Conservation (phyloP, 169 alveolate species). For the Plasmodium sp. region DNA sequence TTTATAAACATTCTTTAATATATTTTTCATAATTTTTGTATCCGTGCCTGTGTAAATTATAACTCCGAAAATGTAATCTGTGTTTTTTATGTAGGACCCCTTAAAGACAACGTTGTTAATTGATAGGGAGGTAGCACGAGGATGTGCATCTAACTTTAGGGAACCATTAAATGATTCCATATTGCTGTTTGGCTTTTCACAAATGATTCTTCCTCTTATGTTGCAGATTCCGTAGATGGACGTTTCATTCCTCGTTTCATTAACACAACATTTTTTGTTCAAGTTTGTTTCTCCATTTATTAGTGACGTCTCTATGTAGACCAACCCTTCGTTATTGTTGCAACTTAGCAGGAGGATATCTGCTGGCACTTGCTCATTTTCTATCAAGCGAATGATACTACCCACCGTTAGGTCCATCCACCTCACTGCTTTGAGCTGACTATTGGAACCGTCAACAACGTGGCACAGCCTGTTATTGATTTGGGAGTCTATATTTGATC, state of each 20-base stretch:
- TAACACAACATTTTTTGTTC: conserved; percentile 80
- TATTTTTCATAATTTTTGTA: conserved; percentile 84
- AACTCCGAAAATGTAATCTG: conserved; percentile 83
- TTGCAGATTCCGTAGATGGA: conserved; percentile 81
- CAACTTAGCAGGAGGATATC: conserved; percentile 80
- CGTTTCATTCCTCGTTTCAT: conserved; percentile 81
- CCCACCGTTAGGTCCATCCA: conserved; percentile 83
- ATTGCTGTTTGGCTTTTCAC: conserved; percentile 85
- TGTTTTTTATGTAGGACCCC: conserved; percentile 83
- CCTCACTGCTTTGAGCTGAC: conserved; percentile 77
- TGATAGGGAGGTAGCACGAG: conserved; percentile 81
- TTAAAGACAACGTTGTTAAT: conserved; percentile 82
- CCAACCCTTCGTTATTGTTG: conserved; percentile 83
- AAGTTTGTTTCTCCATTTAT: conserved; percentile 82
- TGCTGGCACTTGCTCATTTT: conserved; percentile 86
- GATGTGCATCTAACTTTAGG: conserved; percentile 83
- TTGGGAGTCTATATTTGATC: conserved; percentile 78
- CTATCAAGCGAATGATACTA: conserved; percentile 81
- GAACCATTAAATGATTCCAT: conserved; percentile 84
- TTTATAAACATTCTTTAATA: conserved; percentile 72
- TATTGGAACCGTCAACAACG: conserved; percentile 76
- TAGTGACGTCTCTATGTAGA: conserved; percentile 80
- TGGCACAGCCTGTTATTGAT: conserved; percentile 80
- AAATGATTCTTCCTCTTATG: conserved; percentile 81
- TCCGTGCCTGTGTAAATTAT: conserved; percentile 85